These are phyloP conservation scores for Schizophyllum amplum DNA, from an alignment of 1,284 basidiomycete species.

Conservation along the genomic window DNA sequence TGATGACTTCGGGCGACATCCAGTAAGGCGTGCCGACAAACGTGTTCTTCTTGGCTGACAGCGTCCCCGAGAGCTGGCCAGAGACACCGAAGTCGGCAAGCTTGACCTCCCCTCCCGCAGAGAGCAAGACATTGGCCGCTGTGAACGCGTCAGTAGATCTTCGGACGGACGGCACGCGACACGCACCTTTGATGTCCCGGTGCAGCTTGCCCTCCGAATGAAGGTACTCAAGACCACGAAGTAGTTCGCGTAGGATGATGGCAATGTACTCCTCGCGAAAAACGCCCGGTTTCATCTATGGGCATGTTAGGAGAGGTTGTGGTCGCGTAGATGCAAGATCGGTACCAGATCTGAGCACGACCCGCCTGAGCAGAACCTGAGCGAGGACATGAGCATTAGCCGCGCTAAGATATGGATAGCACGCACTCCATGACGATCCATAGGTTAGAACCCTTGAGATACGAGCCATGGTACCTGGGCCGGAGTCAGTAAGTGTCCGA, in stretches of 20 bases:
- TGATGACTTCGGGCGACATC: constrained; percentile 99
- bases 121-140: constrained; percentile 95
- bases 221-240: constrained; percentile 91
- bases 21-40: constrained; percentile 97
- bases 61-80: constrained; percentile 92
- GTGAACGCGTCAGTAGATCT: constrained; percentile 6
- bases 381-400: constrained; percentile 9
- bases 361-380: constrained; percentile 77
- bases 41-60: constrained; percentile 98
- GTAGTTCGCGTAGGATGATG: constrained; percentile 88
- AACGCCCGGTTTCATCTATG: constrained; percentile 93
- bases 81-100: constrained; percentile 98
- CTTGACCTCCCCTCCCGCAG: constrained; percentile 94
- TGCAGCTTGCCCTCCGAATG: constrained; percentile 96
- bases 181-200: constrained; percentile 92
- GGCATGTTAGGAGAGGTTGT: constrained; percentile 15
- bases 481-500: constrained; percentile 10
- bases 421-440: constrained; percentile 99
- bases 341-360: constrained; percentile 76
- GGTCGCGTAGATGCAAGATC: constrained; percentile 6
- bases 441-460: constrained; percentile 87
- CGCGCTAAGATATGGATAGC: constrained; percentile 5
- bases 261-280: constrained; percentile 99
- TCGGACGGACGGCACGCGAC: not conserved
- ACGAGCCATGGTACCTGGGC: constrained; percentile 87